Conservation (phyloP, 1,139 yeast genomes). For the Hansenula anomala region DNA sequence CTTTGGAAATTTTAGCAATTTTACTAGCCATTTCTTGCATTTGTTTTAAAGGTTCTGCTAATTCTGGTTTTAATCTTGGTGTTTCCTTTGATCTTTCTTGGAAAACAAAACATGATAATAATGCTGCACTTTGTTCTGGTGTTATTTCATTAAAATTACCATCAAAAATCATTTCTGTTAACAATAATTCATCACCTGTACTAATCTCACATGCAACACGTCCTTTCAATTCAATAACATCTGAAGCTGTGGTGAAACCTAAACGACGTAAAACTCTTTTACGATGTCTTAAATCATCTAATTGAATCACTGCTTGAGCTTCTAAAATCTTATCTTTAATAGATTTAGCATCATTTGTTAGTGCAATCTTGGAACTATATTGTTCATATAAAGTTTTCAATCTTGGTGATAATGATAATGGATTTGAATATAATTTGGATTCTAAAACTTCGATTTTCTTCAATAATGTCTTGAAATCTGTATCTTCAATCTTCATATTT, state of each 20-base stretch:
- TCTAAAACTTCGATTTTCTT: constrained; percentile 81
- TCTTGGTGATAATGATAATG: constrained; percentile 62
- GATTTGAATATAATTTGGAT: constrained; percentile 63
- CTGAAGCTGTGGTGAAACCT: constrained; percentile 80
- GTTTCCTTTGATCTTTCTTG: constrained; percentile 91
- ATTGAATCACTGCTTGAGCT: constrained; percentile 87
- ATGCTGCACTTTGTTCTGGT: constrained; percentile 88
- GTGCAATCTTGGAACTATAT: constrained; percentile 59
- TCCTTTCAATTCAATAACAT: constrained; percentile 91
- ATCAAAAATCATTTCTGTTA: constrained; percentile 89
- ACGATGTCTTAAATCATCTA: constrained; percentile 90
- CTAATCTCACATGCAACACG: constrained; percentile 95
- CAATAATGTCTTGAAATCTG: constrained; percentile 63
- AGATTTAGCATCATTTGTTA: constrained; percentile 56
- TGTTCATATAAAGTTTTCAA: constrained; percentile 57
- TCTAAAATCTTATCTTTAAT: constrained; percentile 65
- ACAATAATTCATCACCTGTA: constrained; percentile 85
- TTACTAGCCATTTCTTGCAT: constrained; percentile 87
- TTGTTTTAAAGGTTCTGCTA: constrained; percentile 82
- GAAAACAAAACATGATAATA: constrained; percentile 91
- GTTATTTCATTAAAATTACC: constrained; percentile 88
- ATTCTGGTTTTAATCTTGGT: constrained; percentile 80
- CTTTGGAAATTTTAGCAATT: constrained; percentile 84
- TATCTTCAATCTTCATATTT: constrained; percentile 86
- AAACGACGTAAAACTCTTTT: constrained; percentile 80